Percentiles rank a stretch among this genome's conserved stretches.
These are phyloP conservation scores for Senecio squalidus DNA, from an alignment of 140 eudicot species.

Conservation along the genomic window DNA sequence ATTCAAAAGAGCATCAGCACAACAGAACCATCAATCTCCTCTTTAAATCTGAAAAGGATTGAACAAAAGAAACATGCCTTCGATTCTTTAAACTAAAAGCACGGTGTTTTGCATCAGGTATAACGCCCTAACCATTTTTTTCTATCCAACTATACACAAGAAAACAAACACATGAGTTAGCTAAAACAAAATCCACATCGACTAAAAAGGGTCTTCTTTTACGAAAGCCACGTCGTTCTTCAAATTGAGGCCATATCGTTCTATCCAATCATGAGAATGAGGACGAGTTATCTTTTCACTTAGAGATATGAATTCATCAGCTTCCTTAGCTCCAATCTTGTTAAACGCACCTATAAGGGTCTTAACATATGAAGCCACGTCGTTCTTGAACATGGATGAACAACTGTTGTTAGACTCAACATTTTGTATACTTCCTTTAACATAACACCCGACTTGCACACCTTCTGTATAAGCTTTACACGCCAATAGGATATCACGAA, in stretches of 20 bases:
- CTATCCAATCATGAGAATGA: background rate
- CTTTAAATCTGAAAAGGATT: too few species aligned
- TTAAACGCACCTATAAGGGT: slow-evolving; percentile 43
- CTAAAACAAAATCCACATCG: background rate
- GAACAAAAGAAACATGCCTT: too few species aligned
- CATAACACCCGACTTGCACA: slow-evolving; percentile 77
- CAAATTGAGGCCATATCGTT: too few species aligned
- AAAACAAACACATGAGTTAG: background rate
- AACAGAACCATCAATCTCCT: too few species aligned
- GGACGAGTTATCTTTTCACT: background rate
- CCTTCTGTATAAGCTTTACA: slow-evolving; percentile 83
- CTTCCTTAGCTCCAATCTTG: slow-evolving; percentile 55
- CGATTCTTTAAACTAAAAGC: background rate
- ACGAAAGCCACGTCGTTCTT: too few species aligned
- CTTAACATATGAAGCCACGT: slow-evolving; percentile 34
- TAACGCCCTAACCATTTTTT: background rate
- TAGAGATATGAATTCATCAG: slow-evolving; percentile 10
- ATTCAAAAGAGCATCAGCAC: too few species aligned
- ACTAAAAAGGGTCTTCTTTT: too few species aligned
- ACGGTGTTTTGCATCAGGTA: too few species aligned
- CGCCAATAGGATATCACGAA: slow-evolving; percentile 64
- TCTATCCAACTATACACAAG: background rate
- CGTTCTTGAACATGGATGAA: slow-evolving; percentile 43
- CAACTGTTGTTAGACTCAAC: slow-evolving; percentile 52
- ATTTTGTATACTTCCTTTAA: slow-evolving; percentile 40